Evolutionary conservation across 2,329 filamentous ascomycete genomes (phyloP).

Genomic region (Penicillium sp.): DNA sequence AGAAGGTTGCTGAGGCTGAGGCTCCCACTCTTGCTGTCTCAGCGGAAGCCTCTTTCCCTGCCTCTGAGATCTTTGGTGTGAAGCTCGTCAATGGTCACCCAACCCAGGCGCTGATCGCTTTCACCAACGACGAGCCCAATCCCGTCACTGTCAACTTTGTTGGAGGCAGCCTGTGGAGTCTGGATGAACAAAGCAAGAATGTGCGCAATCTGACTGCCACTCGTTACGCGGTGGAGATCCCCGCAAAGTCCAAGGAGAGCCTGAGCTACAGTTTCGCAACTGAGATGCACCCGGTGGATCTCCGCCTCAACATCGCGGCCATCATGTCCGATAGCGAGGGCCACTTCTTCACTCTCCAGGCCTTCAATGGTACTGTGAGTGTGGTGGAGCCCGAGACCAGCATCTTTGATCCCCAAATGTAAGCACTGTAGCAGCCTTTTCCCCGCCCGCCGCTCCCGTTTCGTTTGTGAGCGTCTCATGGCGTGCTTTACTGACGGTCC

Average conservation of each 20-base stretch:
- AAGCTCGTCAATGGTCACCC: conserved; percentile 91
- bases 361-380: conserved; percentile 74
- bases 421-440: conserved; percentile 30
- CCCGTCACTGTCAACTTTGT: conserved; percentile 71
- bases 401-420: conserved; percentile 96
- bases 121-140: conserved; percentile 75
- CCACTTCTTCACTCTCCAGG: conserved; percentile 66
- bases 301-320: conserved; percentile 69
- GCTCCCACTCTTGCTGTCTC: conserved; percentile 53
- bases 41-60: conserved; percentile 54
- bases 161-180: conserved; percentile 64
- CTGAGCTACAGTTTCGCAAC: conserved; percentile 79
- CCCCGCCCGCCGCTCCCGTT: not conserved
- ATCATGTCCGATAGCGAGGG: conserved; percentile 64
- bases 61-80: conserved; percentile 79
- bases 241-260: conserved; percentile 67
- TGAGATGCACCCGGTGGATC: conserved; percentile 88
- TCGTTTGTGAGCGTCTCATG: not conserved
- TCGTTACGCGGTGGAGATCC: conserved; percentile 67
- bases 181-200: conserved; percentile 53
- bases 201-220: conserved; percentile 79
- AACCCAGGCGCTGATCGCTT: conserved; percentile 72
- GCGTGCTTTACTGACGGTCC: conserved; percentile 10
- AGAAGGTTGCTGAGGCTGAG: conserved; percentile 59
- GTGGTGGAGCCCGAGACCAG: conserved; percentile 87